Conservation (phyloP, 2,329 filamentous ascomycete genomes). For the Fusarium devonianum region DNA sequence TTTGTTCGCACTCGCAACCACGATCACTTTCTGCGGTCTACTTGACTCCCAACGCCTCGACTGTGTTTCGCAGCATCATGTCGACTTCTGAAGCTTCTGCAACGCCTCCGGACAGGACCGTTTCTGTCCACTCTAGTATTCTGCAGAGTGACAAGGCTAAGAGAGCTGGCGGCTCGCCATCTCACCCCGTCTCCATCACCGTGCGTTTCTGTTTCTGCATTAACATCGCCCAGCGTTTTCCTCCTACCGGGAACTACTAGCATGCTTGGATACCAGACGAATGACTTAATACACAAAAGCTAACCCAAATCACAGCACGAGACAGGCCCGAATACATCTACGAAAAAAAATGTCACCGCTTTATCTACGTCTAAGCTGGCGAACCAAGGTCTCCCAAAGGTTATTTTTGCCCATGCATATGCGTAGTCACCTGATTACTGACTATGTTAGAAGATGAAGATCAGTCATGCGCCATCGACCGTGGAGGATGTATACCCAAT, state of each 20-base stretch:
- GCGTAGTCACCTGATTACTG: slow-evolving; percentile 27
- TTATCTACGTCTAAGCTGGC: slow-evolving; percentile 62
- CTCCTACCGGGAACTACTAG: neutral
- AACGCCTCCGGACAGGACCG: slow-evolving; percentile 41
- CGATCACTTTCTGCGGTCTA: slow-evolving; percentile 27
- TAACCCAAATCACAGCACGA: slow-evolving; percentile 31
- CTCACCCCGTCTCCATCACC: slow-evolving; percentile 15
- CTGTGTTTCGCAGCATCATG: slow-evolving; percentile 38
- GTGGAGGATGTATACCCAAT: slow-evolving; percentile 60
- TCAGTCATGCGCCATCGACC: slow-evolving; percentile 51
- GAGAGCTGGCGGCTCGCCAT: slow-evolving; percentile 16
- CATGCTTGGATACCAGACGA: neutral
- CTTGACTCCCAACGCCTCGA: slow-evolving; percentile 10
- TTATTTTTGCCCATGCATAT: slow-evolving; percentile 38
- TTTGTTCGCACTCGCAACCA: slow-evolving; percentile 41
- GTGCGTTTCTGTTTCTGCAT: slow-evolving; percentile 27
- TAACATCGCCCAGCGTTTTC: neutral
- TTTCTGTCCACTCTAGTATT: slow-evolving; percentile 18
- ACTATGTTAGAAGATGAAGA: slow-evolving; percentile 56
- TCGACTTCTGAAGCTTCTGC: slow-evolving; percentile 40
- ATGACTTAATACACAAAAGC: neutral
- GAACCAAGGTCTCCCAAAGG: slow-evolving; percentile 64
- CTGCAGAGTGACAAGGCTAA: slow-evolving; percentile 35
- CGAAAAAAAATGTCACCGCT: slow-evolving; percentile 55
- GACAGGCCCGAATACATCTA: slow-evolving; percentile 16